Base-by-base conservation (phyloP, 257 asterid genomes). In the Jasminum sambac region DNA sequence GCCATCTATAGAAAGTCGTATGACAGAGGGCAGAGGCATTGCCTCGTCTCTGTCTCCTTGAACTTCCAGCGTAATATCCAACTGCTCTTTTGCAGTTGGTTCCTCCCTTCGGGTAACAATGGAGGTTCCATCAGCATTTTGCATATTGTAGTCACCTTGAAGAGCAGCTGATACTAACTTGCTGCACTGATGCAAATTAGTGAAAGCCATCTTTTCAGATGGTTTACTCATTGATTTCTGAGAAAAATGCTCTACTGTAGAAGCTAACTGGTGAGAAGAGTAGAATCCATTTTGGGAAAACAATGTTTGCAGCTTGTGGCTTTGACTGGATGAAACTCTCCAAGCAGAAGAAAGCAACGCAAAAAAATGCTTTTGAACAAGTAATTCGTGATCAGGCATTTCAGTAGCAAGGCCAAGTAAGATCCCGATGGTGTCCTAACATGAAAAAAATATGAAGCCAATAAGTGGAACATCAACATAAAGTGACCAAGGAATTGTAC, bases 111-210 rank as follows among this genome's bases (percentile, higher is more conserved):
- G 84, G 74, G 76, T 80, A 69, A 57, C 25, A 59, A 65, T 58
- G 4, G 85, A 58, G 57, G 46, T 67, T 30, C 71, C 66, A 42
- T 76, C 80, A 25, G 66, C 85, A 64, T 64, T 60, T 70, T 68
- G 80, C 65, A 42, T 75, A 78, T 66, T 69, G 57, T 61, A 48
- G 65, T 70, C 79, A 50, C 74, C 67, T 73, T 70, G 55, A 48
- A 95, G 86, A 48, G 96, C 96, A 70, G 89, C 86, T 44, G 84
- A 85, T 58, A 95, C 92, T 78, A 95, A 84, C 76, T 88, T 88
- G 74, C 88, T 83, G 73, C 94, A 87, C 63, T 77, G 86, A 50
- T 67, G 77, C 80, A 80, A 76, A 82, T 87, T 95, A 68, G 89
- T 72, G 66, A 91, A 89, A 60, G 77, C 81, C 80, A 81, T 50